Percentiles rank a stretch among this genome's conserved stretches.
Conservation (phyloP, 306 rosid species). For the Psophocarpus tetragonolobus region DNA sequence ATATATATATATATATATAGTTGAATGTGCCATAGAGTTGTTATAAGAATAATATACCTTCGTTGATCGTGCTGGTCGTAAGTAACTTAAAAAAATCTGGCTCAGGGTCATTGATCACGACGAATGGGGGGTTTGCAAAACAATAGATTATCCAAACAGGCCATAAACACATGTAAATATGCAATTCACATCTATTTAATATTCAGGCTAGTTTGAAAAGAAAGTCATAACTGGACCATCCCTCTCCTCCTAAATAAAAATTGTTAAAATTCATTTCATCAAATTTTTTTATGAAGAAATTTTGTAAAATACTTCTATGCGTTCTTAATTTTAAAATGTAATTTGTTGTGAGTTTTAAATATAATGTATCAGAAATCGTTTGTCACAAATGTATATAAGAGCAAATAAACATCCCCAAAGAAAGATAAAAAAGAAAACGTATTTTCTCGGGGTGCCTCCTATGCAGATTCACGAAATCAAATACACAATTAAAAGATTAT, state of each 20-base stretch:
- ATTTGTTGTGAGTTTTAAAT: background rate
- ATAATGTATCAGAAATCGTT: background rate
- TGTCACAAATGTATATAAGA: background rate
- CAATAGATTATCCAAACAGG: background rate
- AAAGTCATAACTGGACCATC: background rate
- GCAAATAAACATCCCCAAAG: background rate
- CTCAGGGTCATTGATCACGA: background rate
- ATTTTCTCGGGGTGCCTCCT: background rate
- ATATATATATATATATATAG: no score
- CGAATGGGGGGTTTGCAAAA: no score
- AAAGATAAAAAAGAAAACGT: background rate
- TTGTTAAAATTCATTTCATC: background rate
- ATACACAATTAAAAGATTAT: background rate
- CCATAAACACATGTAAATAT: background rate
- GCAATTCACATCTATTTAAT: background rate
- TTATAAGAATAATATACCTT: background rate
- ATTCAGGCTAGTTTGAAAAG: background rate
- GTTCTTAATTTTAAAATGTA: background rate
- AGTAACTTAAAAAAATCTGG: background rate
- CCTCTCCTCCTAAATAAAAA: background rate
- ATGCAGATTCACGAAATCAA: conserved; percentile 30
- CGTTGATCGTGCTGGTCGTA: background rate
- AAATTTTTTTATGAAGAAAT: background rate
- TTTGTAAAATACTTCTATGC: background rate
- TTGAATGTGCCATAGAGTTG: background rate